phyloP scores from a whole-genome alignment of 805 yeast species.

The Kodamaea neixiangensis region DNA sequence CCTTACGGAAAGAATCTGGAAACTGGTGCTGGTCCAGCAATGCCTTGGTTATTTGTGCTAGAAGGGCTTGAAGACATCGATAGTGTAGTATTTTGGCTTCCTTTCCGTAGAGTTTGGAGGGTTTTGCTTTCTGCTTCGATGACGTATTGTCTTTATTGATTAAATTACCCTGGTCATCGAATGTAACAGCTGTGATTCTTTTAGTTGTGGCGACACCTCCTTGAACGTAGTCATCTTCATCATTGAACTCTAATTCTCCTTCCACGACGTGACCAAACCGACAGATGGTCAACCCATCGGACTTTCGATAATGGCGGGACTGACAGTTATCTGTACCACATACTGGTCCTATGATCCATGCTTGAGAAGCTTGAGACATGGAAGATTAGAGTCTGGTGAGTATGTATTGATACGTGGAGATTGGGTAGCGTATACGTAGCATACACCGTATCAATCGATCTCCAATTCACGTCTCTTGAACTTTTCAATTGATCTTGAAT shows the following conservation, averaged over 20 bases:
- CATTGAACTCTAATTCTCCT: constrained; percentile 75
- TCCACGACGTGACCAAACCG: constrained; percentile 89
- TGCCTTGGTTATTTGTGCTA: constrained; percentile 47
- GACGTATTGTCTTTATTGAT: constrained; percentile 6
- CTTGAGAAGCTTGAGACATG: constrained; percentile 16
- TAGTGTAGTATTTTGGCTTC: constrained; percentile 47
- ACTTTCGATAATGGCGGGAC: constrained; percentile 67
- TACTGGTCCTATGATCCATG: constrained; percentile 69
- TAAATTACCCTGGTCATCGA: constrained; percentile 15
- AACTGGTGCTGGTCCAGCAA: constrained; percentile 10
- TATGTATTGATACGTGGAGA: background rate
- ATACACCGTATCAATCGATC: background rate
- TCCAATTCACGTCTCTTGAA: background rate
- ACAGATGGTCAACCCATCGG: constrained; percentile 82
- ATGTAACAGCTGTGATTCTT: constrained; percentile 46
- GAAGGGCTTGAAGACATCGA: constrained; percentile 50
- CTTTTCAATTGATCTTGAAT: background rate
- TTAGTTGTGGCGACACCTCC: constrained; percentile 48
- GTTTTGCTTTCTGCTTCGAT: background rate
- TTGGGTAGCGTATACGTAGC: background rate
- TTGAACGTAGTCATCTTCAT: constrained; percentile 60
- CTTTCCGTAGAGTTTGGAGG: constrained; percentile 43
- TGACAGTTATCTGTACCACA: constrained; percentile 93
- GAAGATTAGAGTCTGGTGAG: background rate
- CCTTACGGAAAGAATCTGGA: constrained; percentile 12